phyloP scores from a whole-genome alignment of 164 flowering plant genomes.

The Sedum album region DNA sequence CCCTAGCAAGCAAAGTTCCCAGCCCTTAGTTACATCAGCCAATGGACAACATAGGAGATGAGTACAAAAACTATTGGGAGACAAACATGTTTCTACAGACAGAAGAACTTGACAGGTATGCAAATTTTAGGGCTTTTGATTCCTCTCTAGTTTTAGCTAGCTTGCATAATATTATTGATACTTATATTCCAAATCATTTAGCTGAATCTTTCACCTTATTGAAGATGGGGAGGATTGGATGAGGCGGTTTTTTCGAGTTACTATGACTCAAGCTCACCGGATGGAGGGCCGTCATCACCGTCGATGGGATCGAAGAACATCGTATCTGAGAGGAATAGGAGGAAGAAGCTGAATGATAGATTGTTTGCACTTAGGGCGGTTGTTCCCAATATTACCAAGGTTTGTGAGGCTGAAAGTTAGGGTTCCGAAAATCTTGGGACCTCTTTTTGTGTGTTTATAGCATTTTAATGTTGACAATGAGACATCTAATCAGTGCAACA shows the following conservation, averaged over 20 bases:
- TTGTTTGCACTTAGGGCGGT: constrained; percentile 77
- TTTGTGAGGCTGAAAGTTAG: constrained; percentile 16
- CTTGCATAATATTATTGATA: neutral
- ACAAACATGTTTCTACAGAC: constrained; percentile 37
- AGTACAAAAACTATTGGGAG: constrained; percentile 42
- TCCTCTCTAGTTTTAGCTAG: neutral
- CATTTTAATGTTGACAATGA: too few species aligned
- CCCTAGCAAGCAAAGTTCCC: neutral
- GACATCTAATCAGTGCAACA: too few species aligned
- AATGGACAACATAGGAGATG: constrained; percentile 27
- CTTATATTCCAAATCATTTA: too few species aligned
- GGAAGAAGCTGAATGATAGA: too few species aligned
- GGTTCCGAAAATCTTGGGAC: too few species aligned
- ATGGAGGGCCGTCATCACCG: constrained; percentile 47
- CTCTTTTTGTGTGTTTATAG: too few species aligned
- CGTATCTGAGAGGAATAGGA: constrained; percentile 72
- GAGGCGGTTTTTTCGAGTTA: constrained; percentile 57
- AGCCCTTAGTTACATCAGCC: too few species aligned
- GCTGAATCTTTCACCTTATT: neutral
- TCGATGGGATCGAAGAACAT: constrained; percentile 61
- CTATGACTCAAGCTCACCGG: constrained; percentile 84
- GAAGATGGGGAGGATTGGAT: constrained; percentile 26
- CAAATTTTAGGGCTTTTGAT: neutral
- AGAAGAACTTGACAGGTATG: constrained; percentile 42
- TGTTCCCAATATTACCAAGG: constrained; percentile 86